phyloP scores from a whole-genome alignment of 345 rosid genomes.

The Lumnitzera racemosa region DNA sequence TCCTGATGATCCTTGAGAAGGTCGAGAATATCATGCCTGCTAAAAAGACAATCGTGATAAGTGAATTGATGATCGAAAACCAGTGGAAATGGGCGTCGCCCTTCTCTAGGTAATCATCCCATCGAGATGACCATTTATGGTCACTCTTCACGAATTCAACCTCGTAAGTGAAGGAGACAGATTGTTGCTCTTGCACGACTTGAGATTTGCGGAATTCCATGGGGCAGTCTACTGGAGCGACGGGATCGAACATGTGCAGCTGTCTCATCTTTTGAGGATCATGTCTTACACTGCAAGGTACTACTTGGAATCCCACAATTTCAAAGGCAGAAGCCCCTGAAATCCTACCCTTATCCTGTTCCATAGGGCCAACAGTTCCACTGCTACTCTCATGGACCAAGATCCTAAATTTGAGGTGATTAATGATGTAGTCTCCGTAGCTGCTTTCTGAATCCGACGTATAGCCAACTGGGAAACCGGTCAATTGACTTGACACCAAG shows the following conservation, averaged over 20 bases:
- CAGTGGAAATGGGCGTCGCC: no score
- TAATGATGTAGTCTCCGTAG: constrained; percentile 1
- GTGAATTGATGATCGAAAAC: no score
- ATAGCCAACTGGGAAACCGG: constrained; percentile 13
- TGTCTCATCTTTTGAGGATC: no score
- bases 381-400: constrained; percentile 3
- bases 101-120: no score
- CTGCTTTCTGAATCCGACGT: not conserved
- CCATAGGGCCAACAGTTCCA: not conserved
- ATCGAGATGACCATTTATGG: no score
- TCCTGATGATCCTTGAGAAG: constrained; percentile 5
- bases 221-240: not conserved
- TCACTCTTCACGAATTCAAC: not conserved
- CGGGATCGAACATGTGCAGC: not conserved
- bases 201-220: no score
- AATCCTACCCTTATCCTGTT: not conserved
- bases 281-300: not conserved
- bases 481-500: not conserved
- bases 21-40: not conserved
- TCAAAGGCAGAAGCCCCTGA: not conserved
- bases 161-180: no score
- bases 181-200: not conserved
- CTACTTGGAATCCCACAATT: not conserved
- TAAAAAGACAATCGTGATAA: not conserved
- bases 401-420: constrained; percentile 16